phyloP scores from a whole-genome alignment of 2,329 filamentous ascomycete genomes.

The Pezicula radicicola region DNA sequence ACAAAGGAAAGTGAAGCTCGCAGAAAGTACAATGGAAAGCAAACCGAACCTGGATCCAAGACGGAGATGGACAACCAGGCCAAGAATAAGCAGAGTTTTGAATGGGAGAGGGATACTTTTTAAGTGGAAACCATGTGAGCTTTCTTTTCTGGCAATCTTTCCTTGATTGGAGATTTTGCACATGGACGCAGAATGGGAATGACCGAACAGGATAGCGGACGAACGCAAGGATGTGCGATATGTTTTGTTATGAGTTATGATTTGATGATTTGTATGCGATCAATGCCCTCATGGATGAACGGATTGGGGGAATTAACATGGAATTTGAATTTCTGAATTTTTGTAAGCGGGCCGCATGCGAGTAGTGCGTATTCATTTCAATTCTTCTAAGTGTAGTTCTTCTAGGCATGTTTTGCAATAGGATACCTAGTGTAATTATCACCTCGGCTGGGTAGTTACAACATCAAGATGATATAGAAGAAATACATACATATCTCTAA shows the following conservation, averaged over 20 bases:
- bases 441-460: too few species aligned
- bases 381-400: too few species aligned
- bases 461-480: too few species aligned
- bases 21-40: conserved; percentile 4
- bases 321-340: too few species aligned
- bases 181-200: not conserved
- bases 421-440: too few species aligned
- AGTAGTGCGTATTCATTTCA: too few species aligned
- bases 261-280: not conserved
- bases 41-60: conserved; percentile 2
- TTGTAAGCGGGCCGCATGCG: too few species aligned
- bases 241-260: not conserved
- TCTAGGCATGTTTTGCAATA: too few species aligned
- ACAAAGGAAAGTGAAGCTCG: not conserved
- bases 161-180: not conserved
- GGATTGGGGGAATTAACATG: too few species aligned
- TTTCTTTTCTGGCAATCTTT: not conserved
- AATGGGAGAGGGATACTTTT: conserved; percentile 41
- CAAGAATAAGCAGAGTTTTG: conserved; percentile 26
- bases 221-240: not conserved
- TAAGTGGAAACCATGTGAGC: conserved; percentile 16
- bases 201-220: not conserved
- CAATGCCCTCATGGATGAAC: too few species aligned
- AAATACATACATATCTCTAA: too few species aligned
- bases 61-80: conserved; percentile 1